Base-by-base conservation (phyloP, 2,329 filamentous ascomycete genomes). In the Penicillium corylophilum region DNA sequence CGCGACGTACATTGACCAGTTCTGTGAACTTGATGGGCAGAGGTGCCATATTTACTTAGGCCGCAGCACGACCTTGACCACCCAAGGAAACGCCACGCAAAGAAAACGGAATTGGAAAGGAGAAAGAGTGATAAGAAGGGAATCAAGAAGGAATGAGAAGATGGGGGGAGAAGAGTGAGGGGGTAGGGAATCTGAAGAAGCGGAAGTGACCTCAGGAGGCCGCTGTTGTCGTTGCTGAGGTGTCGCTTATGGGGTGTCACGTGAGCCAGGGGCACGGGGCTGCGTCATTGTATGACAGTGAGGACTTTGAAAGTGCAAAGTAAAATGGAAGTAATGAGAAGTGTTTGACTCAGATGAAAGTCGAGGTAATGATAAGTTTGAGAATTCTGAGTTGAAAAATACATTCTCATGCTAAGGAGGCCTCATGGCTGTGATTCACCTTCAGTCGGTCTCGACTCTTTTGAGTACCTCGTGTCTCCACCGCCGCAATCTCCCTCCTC, bases 21-120 rank as follows among this genome's bases (percentile, higher is more conserved):
- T 95, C 91, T 74, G 88, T 88, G 77, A 96, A 95, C 81, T 90
- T 91, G 79, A 96, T 95, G 70, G 89, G 90, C 71, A 95, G 81
- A 76, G 86, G 83, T 69, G 75, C 76, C 76, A 79, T 79, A 73
- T 70, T 76, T 74, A 73, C 69, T 64, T 70, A 66, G 67, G 71
- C 68, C 68, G 70, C 60, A 65, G 63, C 55, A 68, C 67, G 70
- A 72, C 72, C 71, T 72, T 65, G 74, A 72, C 66, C 71, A 68
- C 68, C 68, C 55, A 65, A 69, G 57, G 55, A 60, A 71, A 73
- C 69, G 68, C 71, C 70, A 61, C 63, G 64, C 61, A 65, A 71
- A 64, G 50, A 64, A 66, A 63, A 56, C 53, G 58, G 58, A 61
- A 56, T 48, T 46, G 51, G 61, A 57, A 51, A 53, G 50, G 48